These are phyloP conservation scores for Cryomyces minteri DNA, from an alignment of 495 filamentous ascomycete species.

Conservation along the genomic window DNA sequence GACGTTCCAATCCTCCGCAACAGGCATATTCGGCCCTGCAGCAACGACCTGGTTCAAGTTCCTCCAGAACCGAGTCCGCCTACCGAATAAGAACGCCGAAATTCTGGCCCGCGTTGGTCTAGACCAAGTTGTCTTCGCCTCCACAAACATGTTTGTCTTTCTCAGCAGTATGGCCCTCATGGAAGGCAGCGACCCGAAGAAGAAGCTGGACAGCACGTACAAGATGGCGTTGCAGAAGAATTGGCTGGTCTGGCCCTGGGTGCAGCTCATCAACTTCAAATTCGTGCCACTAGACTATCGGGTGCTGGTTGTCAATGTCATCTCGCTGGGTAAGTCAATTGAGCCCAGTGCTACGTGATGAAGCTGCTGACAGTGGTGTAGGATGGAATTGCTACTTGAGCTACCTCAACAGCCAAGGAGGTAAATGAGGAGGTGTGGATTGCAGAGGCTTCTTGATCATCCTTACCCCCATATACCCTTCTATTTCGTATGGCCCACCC, in stretches of 20 bases:
- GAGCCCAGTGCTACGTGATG: slow-evolving; percentile 2
- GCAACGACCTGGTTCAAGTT: slow-evolving; percentile 81
- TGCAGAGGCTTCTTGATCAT: too few species aligned
- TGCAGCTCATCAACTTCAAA: slow-evolving; percentile 83
- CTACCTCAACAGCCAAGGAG: slow-evolving; percentile 43
- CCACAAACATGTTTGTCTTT: slow-evolving; percentile 64
- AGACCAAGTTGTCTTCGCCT: slow-evolving; percentile 80
- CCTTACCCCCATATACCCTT: too few species aligned
- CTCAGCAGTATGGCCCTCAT: slow-evolving; percentile 71
- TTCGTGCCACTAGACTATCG: slow-evolving; percentile 74
- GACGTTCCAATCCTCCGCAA: neutral
- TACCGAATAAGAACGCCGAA: slow-evolving; percentile 46
- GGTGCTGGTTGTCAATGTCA: slow-evolving; percentile 74
- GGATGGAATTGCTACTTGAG: slow-evolving; percentile 97
- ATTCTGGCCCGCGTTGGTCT: slow-evolving; percentile 62
- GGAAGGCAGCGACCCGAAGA: slow-evolving; percentile 52
- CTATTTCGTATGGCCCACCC: too few species aligned
- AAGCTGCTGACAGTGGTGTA: slow-evolving; percentile 12
- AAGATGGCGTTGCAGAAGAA: slow-evolving; percentile 56
- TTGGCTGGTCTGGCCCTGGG: slow-evolving; percentile 81
- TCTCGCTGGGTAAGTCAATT: slow-evolving; percentile 44
- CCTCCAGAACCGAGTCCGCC: slow-evolving; percentile 47
- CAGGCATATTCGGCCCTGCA: slow-evolving; percentile 78
- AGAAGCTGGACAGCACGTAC: slow-evolving; percentile 57
- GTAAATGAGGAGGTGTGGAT: neutral